Evolutionary conservation across 768 basidiomycete species (phyloP), one percentile per base, ranked within the genome.

Genomic region (Mycena amicta): DNA sequence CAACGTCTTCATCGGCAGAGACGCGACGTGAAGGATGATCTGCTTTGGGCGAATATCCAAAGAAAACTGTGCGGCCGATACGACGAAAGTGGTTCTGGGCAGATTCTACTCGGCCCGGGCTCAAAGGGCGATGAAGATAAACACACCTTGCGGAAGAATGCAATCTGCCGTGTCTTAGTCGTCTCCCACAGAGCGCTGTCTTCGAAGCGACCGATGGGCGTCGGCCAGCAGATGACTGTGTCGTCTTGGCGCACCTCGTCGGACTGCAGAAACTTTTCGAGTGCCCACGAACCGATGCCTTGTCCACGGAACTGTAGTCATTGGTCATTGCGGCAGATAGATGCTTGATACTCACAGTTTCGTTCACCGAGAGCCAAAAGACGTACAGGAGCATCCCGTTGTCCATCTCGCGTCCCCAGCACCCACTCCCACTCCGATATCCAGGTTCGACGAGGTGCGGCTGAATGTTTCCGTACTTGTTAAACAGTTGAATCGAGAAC

Each of bases 151-250:
- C 58, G 58, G 18, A 60, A 60, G 39, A 60, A 60, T 20, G 49
- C 53, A 13, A 55, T 46, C 27, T 55, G 58, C 11, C 26, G 40
- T n/a, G 15, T 33, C 30, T 40, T 40, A 23, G n/a, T 26, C 4
- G 25, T 28, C 18, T 56, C 28, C 46, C 33, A 56, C 13, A 40
- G 4, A 12, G 27, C 39, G 18, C 54, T 55, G 6, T 60, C 58
- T 13, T 23, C 33, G 23, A 59, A n/a, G n/a, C n/a, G 80, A n/a
- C 80, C 81, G 41, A 79, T 77, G 52, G 59, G 80, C 22, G 55
- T 60, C 3, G 68, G 70, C 68, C 70, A 70, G 53, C 65, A 68
- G 20, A 65, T 55, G 27, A 68, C 56, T 12, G 52, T 63, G 27
- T 68, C 67, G 3, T 51, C 41, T 15, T 40, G 30, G 18, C 56